phyloP scores from a whole-genome alignment of 2,329 filamentous ascomycete species.

The Pseudocercospora pini-densiflorae region DNA sequence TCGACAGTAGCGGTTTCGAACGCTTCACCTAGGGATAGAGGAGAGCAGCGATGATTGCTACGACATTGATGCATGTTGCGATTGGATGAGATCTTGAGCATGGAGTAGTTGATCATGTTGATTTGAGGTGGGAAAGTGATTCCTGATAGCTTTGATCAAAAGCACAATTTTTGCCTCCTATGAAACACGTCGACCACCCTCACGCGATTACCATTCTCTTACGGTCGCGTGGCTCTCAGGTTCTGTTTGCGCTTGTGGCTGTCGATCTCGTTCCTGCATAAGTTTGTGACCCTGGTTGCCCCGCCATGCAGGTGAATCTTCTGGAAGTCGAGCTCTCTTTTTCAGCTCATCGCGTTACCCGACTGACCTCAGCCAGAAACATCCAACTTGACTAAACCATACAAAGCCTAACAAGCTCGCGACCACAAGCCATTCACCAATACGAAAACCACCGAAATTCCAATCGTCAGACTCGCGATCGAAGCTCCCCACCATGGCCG shows the following conservation, averaged over 20 bases:
- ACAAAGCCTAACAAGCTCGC: background rate
- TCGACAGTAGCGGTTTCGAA: background rate
- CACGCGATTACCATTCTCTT: background rate
- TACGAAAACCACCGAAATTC: background rate
- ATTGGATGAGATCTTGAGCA: background rate
- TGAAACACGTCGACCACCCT: background rate
- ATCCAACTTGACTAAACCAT: background rate
- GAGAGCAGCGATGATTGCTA: background rate
- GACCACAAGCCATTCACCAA: background rate
- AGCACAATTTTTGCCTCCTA: background rate
- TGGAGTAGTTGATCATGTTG: background rate
- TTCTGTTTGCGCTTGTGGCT: background rate
- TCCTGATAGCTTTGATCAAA: background rate
- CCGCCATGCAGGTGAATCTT: slow-evolving; percentile 3
- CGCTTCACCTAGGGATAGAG: background rate
- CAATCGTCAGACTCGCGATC: background rate
- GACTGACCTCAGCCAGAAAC: background rate
- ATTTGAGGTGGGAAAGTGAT: background rate
- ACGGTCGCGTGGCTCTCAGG: background rate
- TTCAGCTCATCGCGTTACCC: background rate
- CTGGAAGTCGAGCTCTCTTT: background rate
- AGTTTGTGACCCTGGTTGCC: background rate
- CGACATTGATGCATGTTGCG: background rate
- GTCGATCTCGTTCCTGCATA: slow-evolving; percentile 8
- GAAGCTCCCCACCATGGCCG: slow-evolving; percentile 16